Evolutionary conservation across 768 basidiomycete species (phyloP).

Genomic region (Boletus tylopilopsis): DNA sequence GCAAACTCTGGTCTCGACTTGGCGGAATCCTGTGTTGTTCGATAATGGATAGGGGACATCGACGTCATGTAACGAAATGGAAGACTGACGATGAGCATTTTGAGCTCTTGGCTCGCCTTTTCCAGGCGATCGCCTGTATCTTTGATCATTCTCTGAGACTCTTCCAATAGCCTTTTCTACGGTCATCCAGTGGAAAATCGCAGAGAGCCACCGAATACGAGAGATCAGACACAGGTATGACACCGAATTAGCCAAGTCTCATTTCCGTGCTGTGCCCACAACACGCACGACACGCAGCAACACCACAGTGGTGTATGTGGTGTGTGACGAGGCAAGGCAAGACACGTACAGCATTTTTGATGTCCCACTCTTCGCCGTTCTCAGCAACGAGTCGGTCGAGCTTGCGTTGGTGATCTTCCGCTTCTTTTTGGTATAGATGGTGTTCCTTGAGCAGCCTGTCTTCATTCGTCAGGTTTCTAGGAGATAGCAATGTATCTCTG

Average conservation of each 20-base stretch:
- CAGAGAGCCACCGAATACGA: slow-evolving; percentile 15
- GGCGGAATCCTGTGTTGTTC: slow-evolving; percentile 25
- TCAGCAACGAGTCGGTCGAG: slow-evolving; percentile 60
- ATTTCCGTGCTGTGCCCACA: slow-evolving; percentile 27
- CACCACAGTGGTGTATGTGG: not conserved
- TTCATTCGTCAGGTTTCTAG: slow-evolving; percentile 9
- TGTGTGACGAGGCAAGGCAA: slow-evolving; percentile 6
- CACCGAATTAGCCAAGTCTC: slow-evolving; percentile 22
- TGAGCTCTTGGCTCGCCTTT: slow-evolving; percentile 59
- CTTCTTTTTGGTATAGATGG: slow-evolving; percentile 61
- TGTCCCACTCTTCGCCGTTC: slow-evolving; percentile 69
- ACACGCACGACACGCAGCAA: slow-evolving; percentile 17
- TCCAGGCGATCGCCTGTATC: slow-evolving; percentile 63
- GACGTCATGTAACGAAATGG: slow-evolving; percentile 17
- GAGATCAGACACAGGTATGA: slow-evolving; percentile 3
- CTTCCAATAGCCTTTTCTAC: slow-evolving; percentile 66
- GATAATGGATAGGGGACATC: slow-evolving; percentile 8
- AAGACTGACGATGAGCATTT: slow-evolving; percentile 62
- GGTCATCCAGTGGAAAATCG: slow-evolving; percentile 3
- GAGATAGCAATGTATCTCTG: slow-evolving; percentile 13
- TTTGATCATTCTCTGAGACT: slow-evolving; percentile 77
- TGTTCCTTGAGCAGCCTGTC: slow-evolving; percentile 68
- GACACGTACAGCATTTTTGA: slow-evolving; percentile 65
- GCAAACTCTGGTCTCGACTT: slow-evolving; percentile 28
- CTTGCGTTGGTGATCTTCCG: slow-evolving; percentile 51